Conservation (phyloP, 1,284 basidiomycete genomes). For the Cryptococcus maquisensis region DNA sequence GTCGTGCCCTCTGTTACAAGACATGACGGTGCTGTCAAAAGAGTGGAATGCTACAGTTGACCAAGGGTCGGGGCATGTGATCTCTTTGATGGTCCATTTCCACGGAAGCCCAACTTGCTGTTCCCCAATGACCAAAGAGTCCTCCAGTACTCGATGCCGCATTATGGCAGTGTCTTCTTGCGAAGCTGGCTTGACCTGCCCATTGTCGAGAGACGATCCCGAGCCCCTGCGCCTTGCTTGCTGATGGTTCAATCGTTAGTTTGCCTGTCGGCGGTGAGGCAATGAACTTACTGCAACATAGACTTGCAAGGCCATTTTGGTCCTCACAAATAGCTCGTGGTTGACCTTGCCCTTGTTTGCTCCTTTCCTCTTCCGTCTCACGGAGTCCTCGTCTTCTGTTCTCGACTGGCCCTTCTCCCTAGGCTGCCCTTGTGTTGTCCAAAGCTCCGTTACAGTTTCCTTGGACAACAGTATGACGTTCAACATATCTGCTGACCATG, state of each 20-base stretch:
- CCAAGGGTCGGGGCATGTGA: constrained; percentile 31
- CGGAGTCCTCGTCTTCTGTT: neutral
- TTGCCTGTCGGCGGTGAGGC: neutral
- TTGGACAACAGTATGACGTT: neutral
- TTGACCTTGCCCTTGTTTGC: constrained; percentile 6
- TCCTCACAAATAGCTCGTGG: constrained; percentile 28
- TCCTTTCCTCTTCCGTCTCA: neutral
- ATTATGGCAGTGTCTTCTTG: constrained; percentile 18
- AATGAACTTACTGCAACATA: constrained; percentile 24
- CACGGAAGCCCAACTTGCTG: constrained; percentile 40
- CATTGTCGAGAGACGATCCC: neutral
- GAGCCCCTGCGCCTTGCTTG: neutral
- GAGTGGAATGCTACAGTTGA: constrained; percentile 27
- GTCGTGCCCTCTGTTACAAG: constrained; percentile 24
- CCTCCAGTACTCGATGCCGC: constrained; percentile 30
- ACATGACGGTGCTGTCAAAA: constrained; percentile 27
- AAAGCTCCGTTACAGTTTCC: constrained; percentile 3
- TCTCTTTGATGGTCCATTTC: constrained; percentile 36
- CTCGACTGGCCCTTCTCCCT: neutral
- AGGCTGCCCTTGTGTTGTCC: neutral
- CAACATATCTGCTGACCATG: constrained; percentile 13
- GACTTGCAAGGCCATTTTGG: constrained; percentile 23
- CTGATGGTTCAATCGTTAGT: neutral
- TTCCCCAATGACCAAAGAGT: constrained; percentile 33
- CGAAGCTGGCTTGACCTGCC: neutral